A percentile compares a stretch with the other conserved stretches of the same genome.
These are phyloP conservation scores for Malassezia obtusa DNA, from an alignment of 1,284 basidiomycete genomes.

Conservation along the genomic window DNA sequence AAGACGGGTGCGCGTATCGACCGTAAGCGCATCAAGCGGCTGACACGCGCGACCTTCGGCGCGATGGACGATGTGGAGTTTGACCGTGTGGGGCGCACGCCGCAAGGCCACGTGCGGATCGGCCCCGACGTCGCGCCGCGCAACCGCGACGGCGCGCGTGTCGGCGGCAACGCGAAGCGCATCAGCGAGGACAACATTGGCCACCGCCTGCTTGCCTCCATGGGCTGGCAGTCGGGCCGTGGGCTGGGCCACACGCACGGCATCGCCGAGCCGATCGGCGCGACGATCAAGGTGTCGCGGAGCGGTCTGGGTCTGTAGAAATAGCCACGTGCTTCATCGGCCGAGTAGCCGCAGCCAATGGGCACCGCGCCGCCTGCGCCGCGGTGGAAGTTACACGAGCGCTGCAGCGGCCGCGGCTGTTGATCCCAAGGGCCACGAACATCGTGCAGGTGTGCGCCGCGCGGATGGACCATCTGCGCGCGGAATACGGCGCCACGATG, in stretches of 20 bases:
- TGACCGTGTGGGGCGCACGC: constrained; percentile 20
- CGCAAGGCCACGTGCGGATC: constrained; percentile 16
- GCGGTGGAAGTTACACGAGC: constrained; percentile 4
- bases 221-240: constrained; percentile 43
- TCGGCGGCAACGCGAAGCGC: constrained; percentile 40
- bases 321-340: constrained; percentile 3
- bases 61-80: constrained; percentile 23
- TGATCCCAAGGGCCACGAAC: constrained; percentile 2
- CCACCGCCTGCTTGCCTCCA: constrained; percentile 37
- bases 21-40: constrained; percentile 22
- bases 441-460: neutral
- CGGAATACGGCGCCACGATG: neutral
- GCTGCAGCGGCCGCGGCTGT: neutral
- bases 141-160: constrained; percentile 40
- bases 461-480: neutral
- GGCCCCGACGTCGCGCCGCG: constrained; percentile 23
- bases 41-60: constrained; percentile 25
- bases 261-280: constrained; percentile 37
- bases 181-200: constrained; percentile 45
- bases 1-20: constrained; percentile 25
- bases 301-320: constrained; percentile 32
- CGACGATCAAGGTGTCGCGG: constrained; percentile 39
- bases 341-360: neutral
- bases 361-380: neutral
- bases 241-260: constrained; percentile 39